Base-by-base conservation (phyloP, 331 rosid genomes). In the Malus hybrid region DNA sequence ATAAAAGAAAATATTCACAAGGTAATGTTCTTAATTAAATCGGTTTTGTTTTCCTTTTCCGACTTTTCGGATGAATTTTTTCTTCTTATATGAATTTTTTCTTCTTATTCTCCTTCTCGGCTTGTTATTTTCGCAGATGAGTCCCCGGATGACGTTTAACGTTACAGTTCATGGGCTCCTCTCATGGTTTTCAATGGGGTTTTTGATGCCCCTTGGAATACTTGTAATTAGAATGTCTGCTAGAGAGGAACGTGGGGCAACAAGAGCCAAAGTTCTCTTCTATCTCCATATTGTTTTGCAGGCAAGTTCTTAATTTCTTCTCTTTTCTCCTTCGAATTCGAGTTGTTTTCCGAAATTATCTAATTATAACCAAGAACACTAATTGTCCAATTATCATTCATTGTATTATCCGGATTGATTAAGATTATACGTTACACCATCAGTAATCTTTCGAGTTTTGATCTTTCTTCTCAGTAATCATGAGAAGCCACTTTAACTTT, bases 161-260 rank as follows among this genome's bases (percentile, higher is more conserved):
- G 87, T 94, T 48, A 74, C 85, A 78, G 11, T 92, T 72, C 99
- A 92, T 86, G 99, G 96, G 69, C 32, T 92, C 39, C 93, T 94
- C 57, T 78, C 87, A 18, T 94, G 97, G 99, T 83, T 83, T 80
- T 94, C 99, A 69, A 76, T 90, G 61, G 97, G 99, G 42, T 79
- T 94, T 55, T 77, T 94, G 24, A 77, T 94, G 93, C 99, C 99
- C 75, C 62, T 80, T 71, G 99, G 97, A n/a, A 90, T 94, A 81
- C 92, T 94, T 54, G 57, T 77, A 22, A 84, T 90, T 16, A 88
- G 97, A 90, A 83, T 87, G 50, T 88, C 88, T 14, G 83, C 59
- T 36, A 82, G 80, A 74, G 79, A 83, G 20, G 88, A 82, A 71
- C 84, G 84, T 3, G 88, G 87, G 69, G 84, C 98, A 13, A 79